phyloP scores from a whole-genome alignment of 345 rosid species.

The Carallia brachiata region DNA sequence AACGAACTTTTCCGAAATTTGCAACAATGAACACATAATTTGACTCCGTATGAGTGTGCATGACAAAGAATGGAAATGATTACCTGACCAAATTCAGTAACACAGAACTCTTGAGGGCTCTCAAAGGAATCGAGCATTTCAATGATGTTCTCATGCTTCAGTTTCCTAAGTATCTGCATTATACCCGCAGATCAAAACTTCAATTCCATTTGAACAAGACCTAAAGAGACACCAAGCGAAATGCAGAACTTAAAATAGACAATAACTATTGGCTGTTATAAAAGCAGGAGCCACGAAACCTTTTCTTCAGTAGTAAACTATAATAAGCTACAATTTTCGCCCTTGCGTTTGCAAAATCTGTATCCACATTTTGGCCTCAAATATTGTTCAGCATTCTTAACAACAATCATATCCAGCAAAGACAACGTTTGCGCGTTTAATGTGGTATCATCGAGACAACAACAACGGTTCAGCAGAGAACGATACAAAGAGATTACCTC shows the following conservation, averaged over 20 bases:
- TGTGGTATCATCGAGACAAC: too few relatives aligned
- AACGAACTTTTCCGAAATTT: too few relatives aligned
- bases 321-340: too few relatives aligned
- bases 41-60: neutral
- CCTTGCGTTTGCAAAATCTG: too few relatives aligned
- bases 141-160: slow-evolving; percentile 91
- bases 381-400: neutral
- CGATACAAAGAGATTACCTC: slow-evolving; percentile 45
- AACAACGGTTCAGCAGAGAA: too few relatives aligned
- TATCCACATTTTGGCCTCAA: neutral
- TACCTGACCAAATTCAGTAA: slow-evolving; percentile 97
- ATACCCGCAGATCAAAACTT: slow-evolving; percentile 7
- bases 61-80: slow-evolving; percentile 11
- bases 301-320: too few relatives aligned
- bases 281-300: too few relatives aligned
- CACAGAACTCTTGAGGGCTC: slow-evolving; percentile 91
- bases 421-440: too few relatives aligned
- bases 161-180: slow-evolving; percentile 81
- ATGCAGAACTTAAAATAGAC: neutral
- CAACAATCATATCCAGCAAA: neutral
- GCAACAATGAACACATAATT: too few relatives aligned
- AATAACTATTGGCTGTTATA: too few relatives aligned
- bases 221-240: neutral
- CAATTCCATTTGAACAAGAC: neutral
- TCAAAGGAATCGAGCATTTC: slow-evolving; percentile 98